phyloP scores from a whole-genome alignment of 331 rosid species.

The Quercus phellos region DNA sequence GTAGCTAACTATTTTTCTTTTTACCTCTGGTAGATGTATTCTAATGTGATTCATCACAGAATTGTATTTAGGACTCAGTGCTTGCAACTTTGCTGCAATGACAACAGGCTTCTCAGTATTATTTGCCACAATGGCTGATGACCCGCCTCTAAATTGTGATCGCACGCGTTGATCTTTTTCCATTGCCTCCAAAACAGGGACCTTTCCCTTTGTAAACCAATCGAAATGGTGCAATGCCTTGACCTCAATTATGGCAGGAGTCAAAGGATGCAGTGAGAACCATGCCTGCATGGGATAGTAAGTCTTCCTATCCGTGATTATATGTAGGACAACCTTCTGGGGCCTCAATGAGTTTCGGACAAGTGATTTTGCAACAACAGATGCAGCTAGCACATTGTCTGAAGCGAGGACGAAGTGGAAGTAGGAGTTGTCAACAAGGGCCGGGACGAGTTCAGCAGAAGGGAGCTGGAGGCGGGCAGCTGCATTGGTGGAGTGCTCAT shows the following conservation, averaged over 20 bases:
- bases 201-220: constrained; percentile 92
- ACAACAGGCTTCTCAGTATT: constrained; percentile 73
- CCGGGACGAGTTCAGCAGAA: constrained; percentile 81
- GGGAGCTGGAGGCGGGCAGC: constrained; percentile 98
- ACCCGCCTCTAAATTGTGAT: constrained; percentile 88
- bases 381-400: constrained; percentile 87
- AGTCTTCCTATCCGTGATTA: constrained; percentile 88
- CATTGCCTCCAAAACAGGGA: constrained; percentile 97
- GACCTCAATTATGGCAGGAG: constrained; percentile 92
- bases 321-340: constrained; percentile 66
- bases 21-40: constrained; percentile 95
- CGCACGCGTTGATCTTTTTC: constrained; percentile 89
- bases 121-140: constrained; percentile 82
- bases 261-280: constrained; percentile 82
- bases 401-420: constrained; percentile 90
- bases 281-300: constrained; percentile 98
- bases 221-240: constrained; percentile 98
- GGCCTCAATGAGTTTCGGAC: constrained; percentile 72
- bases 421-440: constrained; percentile 82
- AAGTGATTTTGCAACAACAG: constrained; percentile 84
- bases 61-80: constrained; percentile 96
- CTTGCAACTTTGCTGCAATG: constrained; percentile 91
- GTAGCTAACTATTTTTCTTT: not conserved
- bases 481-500: constrained; percentile 87
- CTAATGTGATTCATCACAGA: constrained; percentile 96